These are phyloP conservation scores for Singerocomus inundabilis DNA, from an alignment of 1,284 basidiomycete genomes.

Conservation along the genomic window DNA sequence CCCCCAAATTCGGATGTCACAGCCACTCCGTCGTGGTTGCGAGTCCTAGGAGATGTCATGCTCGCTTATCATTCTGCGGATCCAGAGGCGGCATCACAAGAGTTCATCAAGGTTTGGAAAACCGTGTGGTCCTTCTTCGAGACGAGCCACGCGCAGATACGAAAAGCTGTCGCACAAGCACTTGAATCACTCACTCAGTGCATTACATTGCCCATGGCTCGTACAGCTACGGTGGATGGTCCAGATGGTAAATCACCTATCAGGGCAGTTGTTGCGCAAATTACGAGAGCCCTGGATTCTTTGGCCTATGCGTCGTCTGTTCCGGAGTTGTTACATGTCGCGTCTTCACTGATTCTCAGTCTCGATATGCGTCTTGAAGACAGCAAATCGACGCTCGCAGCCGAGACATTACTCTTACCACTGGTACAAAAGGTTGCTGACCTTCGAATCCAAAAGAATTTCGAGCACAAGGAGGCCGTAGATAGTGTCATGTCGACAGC, in stretches of 20 bases:
- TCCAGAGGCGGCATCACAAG: constrained; percentile 45
- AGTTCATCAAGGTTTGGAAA: constrained; percentile 73
- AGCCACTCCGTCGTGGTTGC: constrained; percentile 71
- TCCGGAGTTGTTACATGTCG: constrained; percentile 67
- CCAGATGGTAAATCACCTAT: constrained; percentile 50
- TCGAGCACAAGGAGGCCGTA: constrained; percentile 89
- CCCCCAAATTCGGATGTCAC: constrained; percentile 65
- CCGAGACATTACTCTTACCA: constrained; percentile 71
- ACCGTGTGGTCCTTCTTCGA: constrained; percentile 75
- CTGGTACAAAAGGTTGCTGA: constrained; percentile 77
- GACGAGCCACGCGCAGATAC: constrained; percentile 50
- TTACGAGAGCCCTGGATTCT: constrained; percentile 66
- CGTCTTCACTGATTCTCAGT: constrained; percentile 52
- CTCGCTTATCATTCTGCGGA: constrained; percentile 55
- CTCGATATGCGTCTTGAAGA: constrained; percentile 42
- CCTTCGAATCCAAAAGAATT: constrained; percentile 75
- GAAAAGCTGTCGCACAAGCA: constrained; percentile 64
- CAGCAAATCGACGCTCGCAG: constrained; percentile 52
- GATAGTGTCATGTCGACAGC: constrained; percentile 82
- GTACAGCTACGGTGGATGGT: constrained; percentile 47
- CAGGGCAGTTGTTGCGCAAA: constrained; percentile 59
- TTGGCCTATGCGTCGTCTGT: constrained; percentile 68
- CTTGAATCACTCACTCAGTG: constrained; percentile 67
- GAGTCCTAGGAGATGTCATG: constrained; percentile 69
- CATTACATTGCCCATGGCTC: constrained; percentile 63